phyloP scores from a whole-genome alignment of 2,329 filamentous ascomycete genomes.

The Botrytis medusae region DNA sequence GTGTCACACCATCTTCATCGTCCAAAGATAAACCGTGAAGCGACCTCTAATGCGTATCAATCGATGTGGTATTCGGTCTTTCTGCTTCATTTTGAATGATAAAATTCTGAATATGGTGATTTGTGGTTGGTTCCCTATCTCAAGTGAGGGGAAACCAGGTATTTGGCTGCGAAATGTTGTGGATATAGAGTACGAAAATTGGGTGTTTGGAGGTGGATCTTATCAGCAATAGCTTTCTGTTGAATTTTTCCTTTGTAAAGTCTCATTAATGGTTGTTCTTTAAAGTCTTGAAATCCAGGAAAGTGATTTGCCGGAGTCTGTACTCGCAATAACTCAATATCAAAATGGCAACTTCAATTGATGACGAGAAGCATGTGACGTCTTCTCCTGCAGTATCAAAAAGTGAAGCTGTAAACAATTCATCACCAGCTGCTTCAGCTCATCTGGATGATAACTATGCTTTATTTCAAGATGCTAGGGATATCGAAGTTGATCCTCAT shows the following conservation, averaged over 20 bases:
- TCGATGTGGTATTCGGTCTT: conserved; percentile 6
- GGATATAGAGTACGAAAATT: not conserved
- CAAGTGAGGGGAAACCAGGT: conserved; percentile 10
- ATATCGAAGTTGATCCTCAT: conserved; percentile 32
- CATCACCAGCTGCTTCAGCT: conserved; percentile 24
- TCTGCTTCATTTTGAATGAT: not conserved
- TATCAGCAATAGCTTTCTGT: not conserved
- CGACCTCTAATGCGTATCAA: not conserved
- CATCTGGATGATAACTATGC: conserved; percentile 43
- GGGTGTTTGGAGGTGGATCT: not conserved
- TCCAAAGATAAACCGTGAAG: conserved; percentile 10
- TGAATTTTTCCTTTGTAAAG: not conserved
- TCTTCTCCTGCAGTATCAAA: conserved; percentile 13
- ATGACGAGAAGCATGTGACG: conserved; percentile 27
- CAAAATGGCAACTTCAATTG: conserved; percentile 22
- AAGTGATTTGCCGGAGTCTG: not conserved
- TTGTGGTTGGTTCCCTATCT: conserved; percentile 12
- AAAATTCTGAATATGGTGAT: not conserved
- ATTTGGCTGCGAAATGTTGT: not conserved
- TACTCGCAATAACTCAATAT: not conserved
- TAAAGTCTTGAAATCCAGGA: not conserved
- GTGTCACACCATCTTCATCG: conserved; percentile 19
- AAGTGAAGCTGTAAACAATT: conserved; percentile 18
- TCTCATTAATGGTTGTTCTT: not conserved
- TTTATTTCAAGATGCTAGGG: conserved; percentile 39